phyloP scores from a whole-genome alignment of 352 stramenopile species.

The Pythium monospermum region DNA sequence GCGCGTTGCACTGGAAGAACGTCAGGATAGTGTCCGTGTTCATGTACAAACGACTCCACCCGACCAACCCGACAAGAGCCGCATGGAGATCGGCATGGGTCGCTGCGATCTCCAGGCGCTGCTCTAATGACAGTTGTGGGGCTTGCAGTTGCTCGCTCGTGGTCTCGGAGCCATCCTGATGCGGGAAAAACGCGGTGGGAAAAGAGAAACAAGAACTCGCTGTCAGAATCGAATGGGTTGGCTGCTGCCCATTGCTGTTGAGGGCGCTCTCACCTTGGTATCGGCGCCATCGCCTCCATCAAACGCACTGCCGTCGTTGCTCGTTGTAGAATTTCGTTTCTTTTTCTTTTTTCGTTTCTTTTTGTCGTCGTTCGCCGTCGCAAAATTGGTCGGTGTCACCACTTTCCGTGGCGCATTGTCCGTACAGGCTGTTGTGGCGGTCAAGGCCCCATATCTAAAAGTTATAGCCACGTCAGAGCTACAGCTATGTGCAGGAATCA shows the following conservation, averaged over 20 bases:
- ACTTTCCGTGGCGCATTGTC: neutral
- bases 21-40: constrained; percentile 58
- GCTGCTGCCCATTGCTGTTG: neutral
- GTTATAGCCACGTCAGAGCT: neutral
- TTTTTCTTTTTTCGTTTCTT: constrained; percentile 29
- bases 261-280: constrained; percentile 4
- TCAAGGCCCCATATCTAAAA: constrained; percentile 8
- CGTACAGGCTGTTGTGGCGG: neutral
- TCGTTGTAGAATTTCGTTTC: constrained; percentile 9
- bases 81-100: constrained; percentile 61
- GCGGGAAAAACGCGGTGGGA: no score
- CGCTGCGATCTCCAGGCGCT: constrained; percentile 64
- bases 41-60: constrained; percentile 62
- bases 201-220: no score
- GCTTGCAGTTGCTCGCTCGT: constrained; percentile 8
- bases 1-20: constrained; percentile 67
- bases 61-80: constrained; percentile 63
- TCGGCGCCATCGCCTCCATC: neutral
- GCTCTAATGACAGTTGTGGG: constrained; percentile 41
- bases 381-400: neutral
- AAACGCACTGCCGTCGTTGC: constrained; percentile 2
- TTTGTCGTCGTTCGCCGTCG: constrained; percentile 11
- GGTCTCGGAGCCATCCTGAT: neutral
- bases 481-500: neutral
- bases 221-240: no score